Base-by-base conservation (phyloP, 495 filamentous ascomycete species). In the Penicillium tannophilum region DNA sequence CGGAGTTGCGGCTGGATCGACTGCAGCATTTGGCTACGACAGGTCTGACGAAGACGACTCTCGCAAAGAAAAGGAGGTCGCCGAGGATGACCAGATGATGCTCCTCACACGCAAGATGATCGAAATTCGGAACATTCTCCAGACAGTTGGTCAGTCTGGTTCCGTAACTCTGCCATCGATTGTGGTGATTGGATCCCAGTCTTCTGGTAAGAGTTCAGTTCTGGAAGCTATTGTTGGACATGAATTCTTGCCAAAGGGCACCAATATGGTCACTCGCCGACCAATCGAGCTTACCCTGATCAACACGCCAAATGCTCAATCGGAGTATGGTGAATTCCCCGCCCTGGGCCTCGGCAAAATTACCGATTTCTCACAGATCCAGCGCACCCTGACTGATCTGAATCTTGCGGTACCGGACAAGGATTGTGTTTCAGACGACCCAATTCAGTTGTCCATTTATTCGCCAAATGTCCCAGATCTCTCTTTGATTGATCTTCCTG, bases 61-160 rank as follows among this genome's bases (percentile, higher is more conserved):
- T 0, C 76, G 89, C 24, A 75, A 75, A 24, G 84, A 83, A 41
- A 81, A 82, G 48, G 81, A 90, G 63, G 76, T 77, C 54, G 90
- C 92, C 5, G 85, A 88, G 65, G 93, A 99, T 67, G 94, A 99
- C 66, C 94, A 99, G 72, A 99, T 99, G 93, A 99, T 99, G 94
- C 79, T 96, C 62, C 79, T 99, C 71, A 99, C 94, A 0, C 93
- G 93, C 76, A 96, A 96, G 74, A 99, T 99, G 94, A 99, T 99
- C 67, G 93, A 99, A 72, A 98, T 99, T 52, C 79, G 95, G 60
- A 92, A 88, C 61, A 91, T 99, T 42, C 79, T 99, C 7, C 88
- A 93, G 66, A 85, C 87, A 19, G 89, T 99, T 47, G 94, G 94
- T 43, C 92, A 99, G 76, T 93, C 92, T 6, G 89, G 86, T 59